Conservation (phyloP, 2,329 filamentous ascomycete genomes). For the Colletotrichum noveboracense region DNA sequence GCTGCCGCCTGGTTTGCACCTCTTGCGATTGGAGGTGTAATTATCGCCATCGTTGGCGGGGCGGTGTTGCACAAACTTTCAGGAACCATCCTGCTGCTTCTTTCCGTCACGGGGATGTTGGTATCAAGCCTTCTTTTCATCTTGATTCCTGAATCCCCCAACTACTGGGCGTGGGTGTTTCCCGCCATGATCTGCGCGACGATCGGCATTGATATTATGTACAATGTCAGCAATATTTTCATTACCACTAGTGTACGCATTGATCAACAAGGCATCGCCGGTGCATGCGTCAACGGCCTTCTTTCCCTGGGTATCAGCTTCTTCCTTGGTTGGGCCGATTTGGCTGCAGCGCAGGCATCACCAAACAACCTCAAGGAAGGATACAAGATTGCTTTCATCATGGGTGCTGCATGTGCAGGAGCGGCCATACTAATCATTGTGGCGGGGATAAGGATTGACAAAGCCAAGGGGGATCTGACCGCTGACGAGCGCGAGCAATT, state of each 20-base stretch:
- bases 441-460: constrained; percentile 43
- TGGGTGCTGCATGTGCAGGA: constrained; percentile 60
- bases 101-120: neutral
- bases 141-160: constrained; percentile 46
- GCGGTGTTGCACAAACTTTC: constrained; percentile 33
- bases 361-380: constrained; percentile 52
- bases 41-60: neutral
- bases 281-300: constrained; percentile 72
- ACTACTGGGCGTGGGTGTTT: constrained; percentile 78
- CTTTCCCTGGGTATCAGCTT: constrained; percentile 75
- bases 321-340: constrained; percentile 72
- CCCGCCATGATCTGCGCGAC: constrained; percentile 72
- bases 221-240: constrained; percentile 77
- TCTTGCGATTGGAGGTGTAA: constrained; percentile 60
- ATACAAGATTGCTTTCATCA: constrained; percentile 72
- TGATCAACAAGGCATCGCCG: constrained; percentile 71
- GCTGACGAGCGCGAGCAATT: neutral
- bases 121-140: neutral
- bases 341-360: constrained; percentile 52
- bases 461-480: neutral
- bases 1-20: constrained; percentile 59
- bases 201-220: constrained; percentile 75
- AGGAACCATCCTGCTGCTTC: neutral
- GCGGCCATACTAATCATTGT: constrained; percentile 57
- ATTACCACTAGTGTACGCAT: constrained; percentile 74